Base-by-base conservation (phyloP, 352 stramenopile species). In the Pythium folliculosum region DNA sequence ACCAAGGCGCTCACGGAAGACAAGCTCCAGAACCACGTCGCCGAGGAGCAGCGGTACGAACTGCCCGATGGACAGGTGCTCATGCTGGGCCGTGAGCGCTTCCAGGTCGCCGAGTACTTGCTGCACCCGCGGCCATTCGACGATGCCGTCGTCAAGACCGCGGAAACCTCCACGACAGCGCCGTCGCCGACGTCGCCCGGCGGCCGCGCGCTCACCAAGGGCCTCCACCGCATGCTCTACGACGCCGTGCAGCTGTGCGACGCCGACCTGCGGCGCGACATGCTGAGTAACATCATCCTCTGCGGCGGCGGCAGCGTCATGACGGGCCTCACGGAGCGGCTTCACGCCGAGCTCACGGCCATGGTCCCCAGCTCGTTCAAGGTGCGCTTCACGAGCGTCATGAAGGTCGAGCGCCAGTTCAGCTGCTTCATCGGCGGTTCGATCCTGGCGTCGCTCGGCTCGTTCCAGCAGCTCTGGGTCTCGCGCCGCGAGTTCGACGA, bases 391-490 rank as follows among this genome's bases (percentile, higher is more conserved):
- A 92, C 85, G 62, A 86, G 76, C 49, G 82, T 89, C 19, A 89
- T 82, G 60, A 88, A 90, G 70, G 78, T 95, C 67, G 88, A 96
- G 76, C 78, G 83, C 19, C 83, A 94, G 77, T 95, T 95, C 50
- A 96, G 86, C 52, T 82, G 84, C 59, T 96, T 94, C 75, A 96
- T 95, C 56, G 89, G 89, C 30, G 89, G 86, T 21, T 94, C 84
- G 53, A 94, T 96, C 58, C 75, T 96, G 27, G 89, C 89, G 40
- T 95, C 86, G 54, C 77, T 96, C 37, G 87, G 87, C 9, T 94
- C 88, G 6, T 96, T 96, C 70, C 87, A 96, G 77, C 88, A 95
- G 54, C 72, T 96, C 2, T 96, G 89, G 89, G 77, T 96, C 65
- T 95, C 89, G 23, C 90, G 89, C 66, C 74, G 74, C 60, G 89